These are phyloP conservation scores for Chytriomyces confervae DNA, from an alignment of 192 early-diverging fungal species.

Conservation along the genomic window DNA sequence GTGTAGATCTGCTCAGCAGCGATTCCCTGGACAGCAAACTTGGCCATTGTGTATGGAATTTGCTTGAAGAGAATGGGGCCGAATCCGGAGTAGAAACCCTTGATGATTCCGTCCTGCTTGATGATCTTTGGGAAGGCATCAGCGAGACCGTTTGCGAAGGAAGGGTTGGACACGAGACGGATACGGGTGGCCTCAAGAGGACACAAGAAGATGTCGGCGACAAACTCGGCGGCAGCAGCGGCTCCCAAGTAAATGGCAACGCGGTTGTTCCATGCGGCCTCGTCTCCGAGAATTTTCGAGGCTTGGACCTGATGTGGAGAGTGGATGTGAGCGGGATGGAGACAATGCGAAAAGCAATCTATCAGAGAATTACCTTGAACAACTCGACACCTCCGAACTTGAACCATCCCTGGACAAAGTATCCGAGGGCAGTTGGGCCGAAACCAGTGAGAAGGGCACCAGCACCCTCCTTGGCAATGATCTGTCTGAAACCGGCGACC, in stretches of 20 bases:
- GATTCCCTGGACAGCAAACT: constrained; percentile 73
- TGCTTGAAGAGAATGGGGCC: constrained; percentile 79
- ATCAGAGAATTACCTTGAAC: constrained; percentile 69
- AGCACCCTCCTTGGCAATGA: constrained; percentile 69
- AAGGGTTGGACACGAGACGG: constrained; percentile 73
- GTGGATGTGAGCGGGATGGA: constrained; percentile 72
- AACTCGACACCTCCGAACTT: constrained; percentile 92
- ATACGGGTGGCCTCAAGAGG: constrained; percentile 79
- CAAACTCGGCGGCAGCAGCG: constrained; percentile 74
- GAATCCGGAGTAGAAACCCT: constrained; percentile 79
- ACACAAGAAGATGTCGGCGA: constrained; percentile 76
- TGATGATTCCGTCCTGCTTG: constrained; percentile 66
- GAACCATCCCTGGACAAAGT: constrained; percentile 82
- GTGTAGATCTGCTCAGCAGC: constrained; percentile 59
- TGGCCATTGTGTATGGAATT: constrained; percentile 81
- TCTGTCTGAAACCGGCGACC: constrained; percentile 48
- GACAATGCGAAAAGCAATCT: constrained; percentile 49
- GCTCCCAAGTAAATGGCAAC: constrained; percentile 68
- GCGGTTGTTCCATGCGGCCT: constrained; percentile 64
- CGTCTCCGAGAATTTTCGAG: constrained; percentile 50
- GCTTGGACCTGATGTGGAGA: constrained; percentile 69
- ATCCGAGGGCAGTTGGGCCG: constrained; percentile 82
- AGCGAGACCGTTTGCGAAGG: constrained; percentile 66
- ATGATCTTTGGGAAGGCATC: constrained; percentile 64
- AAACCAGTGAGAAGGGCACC: constrained; percentile 78